A percentile compares a stretch with the other conserved stretches of the same genome.
Evolutionary conservation across 352 stramenopile species (phyloP).

Genomic region (Phytophthora cactorum): DNA sequence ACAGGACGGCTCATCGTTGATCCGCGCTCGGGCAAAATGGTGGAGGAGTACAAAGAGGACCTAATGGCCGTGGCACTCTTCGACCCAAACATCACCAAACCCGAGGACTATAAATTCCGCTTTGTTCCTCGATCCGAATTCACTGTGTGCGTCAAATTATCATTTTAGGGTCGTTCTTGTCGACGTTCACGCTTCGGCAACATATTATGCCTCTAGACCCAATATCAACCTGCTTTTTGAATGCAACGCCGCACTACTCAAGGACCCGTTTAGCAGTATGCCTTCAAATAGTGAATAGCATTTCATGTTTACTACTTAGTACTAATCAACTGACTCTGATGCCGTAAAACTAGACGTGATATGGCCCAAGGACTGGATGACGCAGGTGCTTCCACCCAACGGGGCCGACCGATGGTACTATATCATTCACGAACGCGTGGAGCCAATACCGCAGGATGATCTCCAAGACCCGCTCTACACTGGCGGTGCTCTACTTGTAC

Average conservation of each 20-base stretch:
- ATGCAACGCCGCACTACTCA: constrained; percentile 67
- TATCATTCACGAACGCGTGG: constrained; percentile 67
- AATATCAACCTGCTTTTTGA: constrained; percentile 69
- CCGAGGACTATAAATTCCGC: constrained; percentile 50
- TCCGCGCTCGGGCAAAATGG: constrained; percentile 59
- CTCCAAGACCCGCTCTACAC: constrained; percentile 63
- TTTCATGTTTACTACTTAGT: not conserved
- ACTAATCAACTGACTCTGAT: not conserved
- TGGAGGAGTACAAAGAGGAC: constrained; percentile 74
- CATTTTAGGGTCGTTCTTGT: not conserved
- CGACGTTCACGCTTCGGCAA: not conserved
- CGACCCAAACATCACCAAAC: constrained; percentile 44
- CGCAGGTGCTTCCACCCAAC: constrained; percentile 55
- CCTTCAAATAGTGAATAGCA: not conserved
- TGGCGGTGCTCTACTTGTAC: constrained; percentile 53
- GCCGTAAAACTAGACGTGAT: constrained; percentile 54
- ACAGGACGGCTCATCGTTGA: constrained; percentile 68
- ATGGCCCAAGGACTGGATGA: constrained; percentile 79
- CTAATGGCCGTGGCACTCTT: constrained; percentile 68
- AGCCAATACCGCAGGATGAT: constrained; percentile 66
- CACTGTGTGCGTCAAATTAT: constrained; percentile 47
- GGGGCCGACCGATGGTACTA: constrained; percentile 73
- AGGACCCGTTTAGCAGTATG: constrained; percentile 73
- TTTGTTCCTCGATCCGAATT: constrained; percentile 63
- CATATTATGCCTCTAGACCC: constrained; percentile 21